Evolutionary conservation across 176 grass and related monocot genomes (phyloP), one percentile per base, ranked within the genome.

Genomic region (Avena eriantha): DNA sequence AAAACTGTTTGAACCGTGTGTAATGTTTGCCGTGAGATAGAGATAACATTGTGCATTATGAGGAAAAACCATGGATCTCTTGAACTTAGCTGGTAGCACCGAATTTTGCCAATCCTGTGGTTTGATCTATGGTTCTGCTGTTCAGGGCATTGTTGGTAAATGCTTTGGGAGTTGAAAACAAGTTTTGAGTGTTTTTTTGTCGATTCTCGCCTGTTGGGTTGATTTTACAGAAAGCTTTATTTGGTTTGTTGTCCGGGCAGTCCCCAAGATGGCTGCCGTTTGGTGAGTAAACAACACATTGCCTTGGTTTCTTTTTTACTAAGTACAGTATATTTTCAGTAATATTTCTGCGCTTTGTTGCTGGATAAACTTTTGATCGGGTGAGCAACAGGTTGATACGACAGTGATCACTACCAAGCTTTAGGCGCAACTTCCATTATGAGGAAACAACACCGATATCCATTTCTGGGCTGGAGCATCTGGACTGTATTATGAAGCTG

Each of bases 1-100:
- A 8, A 69, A 36, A 41, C 17, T 17, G 18, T 77, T 50, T 55
- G 61, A 50, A 51, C 36, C 58, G 24, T 33, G 13, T 7, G 56
- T 75, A 65, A 67, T 68, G n/a, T 63, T 53, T 80, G 67, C 29
- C 4, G 80, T 39, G 41, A 23, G 13, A 58, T 71, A 33, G 17
- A 29, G 29, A 64, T 13, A 48, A 46, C 36, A 12, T 84, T 39
- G 36, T 39, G 36, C 22, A 26, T 75, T 51, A 51, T 50, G 46
- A 51, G 46, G 22, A 31, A 47, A 74, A 49, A 17, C 23, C 14
- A 24, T 75, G 3, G 23, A 51, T 49, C 73, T 29, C 6, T 22
- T 75, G 46, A 26, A 75, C 41, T 48, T 46, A 5, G 61, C 15
- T 31, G 61, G 7, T 29, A 4, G 0, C 5, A 39, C 36, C 36